phyloP scores from a whole-genome alignment of 1,284 basidiomycete genomes.

The Rhodofomes roseus region DNA sequence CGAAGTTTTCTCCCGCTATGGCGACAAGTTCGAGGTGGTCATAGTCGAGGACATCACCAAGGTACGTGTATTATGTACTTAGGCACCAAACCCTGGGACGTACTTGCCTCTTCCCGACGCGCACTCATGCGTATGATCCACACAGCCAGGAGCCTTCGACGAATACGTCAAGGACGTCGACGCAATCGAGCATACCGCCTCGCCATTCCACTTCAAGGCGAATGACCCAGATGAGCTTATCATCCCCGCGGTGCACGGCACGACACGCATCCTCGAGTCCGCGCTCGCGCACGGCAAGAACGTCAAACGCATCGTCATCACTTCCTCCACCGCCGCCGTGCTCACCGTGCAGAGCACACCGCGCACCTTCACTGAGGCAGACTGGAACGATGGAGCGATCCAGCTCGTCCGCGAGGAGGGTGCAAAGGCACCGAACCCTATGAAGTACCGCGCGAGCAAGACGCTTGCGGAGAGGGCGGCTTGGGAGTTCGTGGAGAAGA shows the following conservation, averaged over 20 bases:
- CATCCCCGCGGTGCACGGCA: slow-evolving; percentile 22
- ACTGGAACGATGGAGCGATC: slow-evolving; percentile 68
- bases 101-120: neutral
- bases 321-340: slow-evolving; percentile 52
- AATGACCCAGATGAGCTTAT: slow-evolving; percentile 33
- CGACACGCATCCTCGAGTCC: slow-evolving; percentile 19
- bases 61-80: slow-evolving; percentile 26
- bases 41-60: slow-evolving; percentile 55
- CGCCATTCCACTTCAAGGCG: slow-evolving; percentile 34
- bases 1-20: slow-evolving; percentile 42
- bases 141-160: slow-evolving; percentile 36
- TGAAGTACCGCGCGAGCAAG: slow-evolving; percentile 62
- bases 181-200: slow-evolving; percentile 42
- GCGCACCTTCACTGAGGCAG: slow-evolving; percentile 35
- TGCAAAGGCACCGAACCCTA: slow-evolving; percentile 33
- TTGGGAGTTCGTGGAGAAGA: slow-evolving; percentile 47
- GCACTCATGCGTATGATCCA: neutral
- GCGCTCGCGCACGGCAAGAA: slow-evolving; percentile 8
- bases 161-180: slow-evolving; percentile 40
- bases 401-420: slow-evolving; percentile 53
- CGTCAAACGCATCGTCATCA: slow-evolving; percentile 49
- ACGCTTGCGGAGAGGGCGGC: slow-evolving; percentile 63
- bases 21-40: slow-evolving; percentile 44
- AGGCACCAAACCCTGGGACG: neutral
- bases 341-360: slow-evolving; percentile 16